These are phyloP conservation scores for Aphanomyces invadans DNA, from an alignment of 352 stramenopile species.

Conservation along the genomic window DNA sequence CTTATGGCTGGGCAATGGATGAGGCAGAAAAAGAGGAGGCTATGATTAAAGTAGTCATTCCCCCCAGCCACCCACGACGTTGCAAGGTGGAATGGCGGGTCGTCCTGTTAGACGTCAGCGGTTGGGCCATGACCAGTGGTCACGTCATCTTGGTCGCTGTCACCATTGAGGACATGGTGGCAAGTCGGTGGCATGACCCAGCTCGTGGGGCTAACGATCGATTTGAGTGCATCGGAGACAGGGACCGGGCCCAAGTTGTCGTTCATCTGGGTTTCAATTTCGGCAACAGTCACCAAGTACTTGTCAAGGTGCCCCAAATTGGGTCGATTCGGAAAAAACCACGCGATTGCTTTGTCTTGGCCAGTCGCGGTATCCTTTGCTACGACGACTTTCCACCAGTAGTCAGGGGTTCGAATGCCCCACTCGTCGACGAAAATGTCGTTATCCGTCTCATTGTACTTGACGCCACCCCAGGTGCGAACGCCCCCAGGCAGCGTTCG, in stretches of 20 bases:
- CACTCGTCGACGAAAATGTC: conserved; percentile 4
- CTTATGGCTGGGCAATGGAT: too few species aligned
- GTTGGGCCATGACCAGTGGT: background rate
- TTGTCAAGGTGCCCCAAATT: conserved; percentile 10
- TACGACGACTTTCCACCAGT: conserved; percentile 21
- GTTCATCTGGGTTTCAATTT: conserved; percentile 17
- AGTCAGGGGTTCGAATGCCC: conserved; percentile 17
- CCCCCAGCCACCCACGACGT: too few species aligned
- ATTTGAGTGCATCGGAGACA: conserved; percentile 10
- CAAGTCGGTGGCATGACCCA: background rate
- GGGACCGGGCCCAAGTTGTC: conserved; percentile 9
- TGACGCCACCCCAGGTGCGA: conserved; percentile 7
- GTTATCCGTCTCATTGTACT: conserved; percentile 3
- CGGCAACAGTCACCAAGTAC: conserved; percentile 8
- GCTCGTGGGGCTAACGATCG: background rate
- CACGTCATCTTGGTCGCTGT: background rate
- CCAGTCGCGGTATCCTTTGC: background rate
- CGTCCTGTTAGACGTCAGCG: background rate
- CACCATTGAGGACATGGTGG: background rate
- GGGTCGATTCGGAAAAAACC: conserved; percentile 1
- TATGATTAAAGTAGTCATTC: too few species aligned
- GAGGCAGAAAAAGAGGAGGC: too few species aligned
- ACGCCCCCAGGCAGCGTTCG: background rate
- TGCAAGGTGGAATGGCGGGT: too few species aligned
- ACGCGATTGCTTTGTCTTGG: background rate